Percentiles rank a stretch among this genome's conserved stretches.
Conservation (phyloP, 1,139 yeast genomes). For the Suhomyces coccinellae region DNA sequence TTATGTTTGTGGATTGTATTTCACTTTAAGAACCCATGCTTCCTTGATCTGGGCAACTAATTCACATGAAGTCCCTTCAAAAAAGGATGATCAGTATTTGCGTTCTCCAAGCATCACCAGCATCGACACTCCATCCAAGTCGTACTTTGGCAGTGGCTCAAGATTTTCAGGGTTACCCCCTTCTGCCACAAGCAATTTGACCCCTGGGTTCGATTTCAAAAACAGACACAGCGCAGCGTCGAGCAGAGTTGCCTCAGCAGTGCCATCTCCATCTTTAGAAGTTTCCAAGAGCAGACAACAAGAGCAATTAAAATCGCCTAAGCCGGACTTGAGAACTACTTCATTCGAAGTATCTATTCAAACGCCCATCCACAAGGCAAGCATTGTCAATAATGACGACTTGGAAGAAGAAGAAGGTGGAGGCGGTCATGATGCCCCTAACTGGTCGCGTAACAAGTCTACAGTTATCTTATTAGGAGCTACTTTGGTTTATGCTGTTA, state of each 20-base stretch:
- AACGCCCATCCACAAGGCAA: constrained; percentile 12
- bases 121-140: constrained; percentile 22
- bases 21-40: constrained; percentile 94
- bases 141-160: not conserved
- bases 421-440: constrained; percentile 95
- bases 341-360: constrained; percentile 3
- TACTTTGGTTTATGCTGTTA: constrained; percentile 82
- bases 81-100: constrained; percentile 24
- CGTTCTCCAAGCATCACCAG: constrained; percentile 39
- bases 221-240: constrained; percentile 8
- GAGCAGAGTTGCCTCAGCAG: constrained; percentile 8
- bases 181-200: constrained; percentile 10
- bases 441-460: constrained; percentile 89
- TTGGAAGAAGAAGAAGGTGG: constrained; percentile 35
- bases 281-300: constrained; percentile 16
- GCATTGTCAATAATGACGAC: constrained; percentile 13
- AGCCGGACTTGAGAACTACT: constrained; percentile 1
- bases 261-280: constrained; percentile 25
- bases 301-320: constrained; percentile 2
- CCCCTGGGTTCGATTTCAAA: constrained; percentile 6
- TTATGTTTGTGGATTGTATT: constrained; percentile 87
- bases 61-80: constrained; percentile 34
- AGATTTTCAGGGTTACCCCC: constrained; percentile 13
- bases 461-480: constrained; percentile 83
- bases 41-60: constrained; percentile 87